Conservation (phyloP, 495 filamentous ascomycete genomes). For the Venustampulla echinocandica region DNA sequence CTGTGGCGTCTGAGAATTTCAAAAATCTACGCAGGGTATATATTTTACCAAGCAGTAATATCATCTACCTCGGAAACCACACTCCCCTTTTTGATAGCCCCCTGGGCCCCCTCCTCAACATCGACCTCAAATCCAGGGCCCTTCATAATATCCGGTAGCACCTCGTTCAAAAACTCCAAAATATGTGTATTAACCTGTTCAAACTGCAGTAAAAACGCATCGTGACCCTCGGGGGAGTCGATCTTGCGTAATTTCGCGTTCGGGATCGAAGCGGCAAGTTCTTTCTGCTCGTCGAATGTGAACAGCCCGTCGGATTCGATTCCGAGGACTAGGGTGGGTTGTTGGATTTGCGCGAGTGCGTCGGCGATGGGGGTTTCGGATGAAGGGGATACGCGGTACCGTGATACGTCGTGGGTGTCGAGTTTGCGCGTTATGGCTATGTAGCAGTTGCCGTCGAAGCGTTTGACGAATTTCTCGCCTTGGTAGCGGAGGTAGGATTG, state of each 20-base stretch:
- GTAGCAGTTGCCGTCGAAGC: constrained; percentile 97
- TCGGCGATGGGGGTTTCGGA: constrained; percentile 44
- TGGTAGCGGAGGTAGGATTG: constrained; percentile 99
- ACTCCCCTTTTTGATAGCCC: constrained; percentile 62
- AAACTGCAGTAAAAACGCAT: constrained; percentile 93
- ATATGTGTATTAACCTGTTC: constrained; percentile 91
- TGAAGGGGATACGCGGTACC: constrained; percentile 27
- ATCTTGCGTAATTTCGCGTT: constrained; percentile 73
- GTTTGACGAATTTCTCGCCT: constrained; percentile 89
- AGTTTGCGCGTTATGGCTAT: constrained; percentile 97
- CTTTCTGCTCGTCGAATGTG: constrained; percentile 91
- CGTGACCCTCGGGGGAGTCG: constrained; percentile 88
- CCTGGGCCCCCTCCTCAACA: constrained; percentile 35
- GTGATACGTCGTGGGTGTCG: constrained; percentile 93
- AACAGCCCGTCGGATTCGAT: constrained; percentile 95
- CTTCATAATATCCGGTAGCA: constrained; percentile 79
- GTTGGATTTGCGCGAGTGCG: constrained; percentile 72
- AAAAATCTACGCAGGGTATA: no score
- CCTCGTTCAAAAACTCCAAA: constrained; percentile 71
- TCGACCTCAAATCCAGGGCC: constrained; percentile 40
- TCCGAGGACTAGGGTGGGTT: constrained; percentile 81
- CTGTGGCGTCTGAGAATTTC: no score
- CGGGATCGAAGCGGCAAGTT: constrained; percentile 76
- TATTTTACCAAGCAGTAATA: constrained; percentile 81
- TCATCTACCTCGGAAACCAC: constrained; percentile 94